phyloP scores from a whole-genome alignment of 1,284 basidiomycete genomes.

The Porphyrellus sp. region DNA sequence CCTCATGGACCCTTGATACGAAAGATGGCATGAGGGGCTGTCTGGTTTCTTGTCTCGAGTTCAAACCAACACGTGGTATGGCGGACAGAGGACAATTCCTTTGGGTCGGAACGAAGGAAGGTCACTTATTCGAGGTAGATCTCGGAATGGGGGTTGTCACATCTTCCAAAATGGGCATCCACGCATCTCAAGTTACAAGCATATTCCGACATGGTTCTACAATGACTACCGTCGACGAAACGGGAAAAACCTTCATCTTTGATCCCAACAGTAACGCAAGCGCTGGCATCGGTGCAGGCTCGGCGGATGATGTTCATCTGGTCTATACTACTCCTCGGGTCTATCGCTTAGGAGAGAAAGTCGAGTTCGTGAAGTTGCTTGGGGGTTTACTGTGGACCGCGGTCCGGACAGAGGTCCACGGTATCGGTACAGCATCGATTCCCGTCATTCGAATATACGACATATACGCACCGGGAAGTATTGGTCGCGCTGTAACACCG shows the following conservation, averaged over 20 bases:
- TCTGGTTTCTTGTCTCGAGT: constrained; percentile 74
- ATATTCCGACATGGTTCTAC: constrained; percentile 67
- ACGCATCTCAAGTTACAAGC: constrained; percentile 63
- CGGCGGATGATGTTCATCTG: constrained; percentile 39
- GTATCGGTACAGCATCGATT: constrained; percentile 44
- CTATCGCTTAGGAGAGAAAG: constrained; percentile 75
- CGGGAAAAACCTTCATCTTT: constrained; percentile 79
- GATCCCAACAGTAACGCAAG: constrained; percentile 37
- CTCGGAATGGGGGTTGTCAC: constrained; percentile 55
- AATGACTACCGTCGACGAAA: constrained; percentile 82
- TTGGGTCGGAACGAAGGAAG: constrained; percentile 90
- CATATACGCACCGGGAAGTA: constrained; percentile 52
- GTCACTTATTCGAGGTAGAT: constrained; percentile 81
- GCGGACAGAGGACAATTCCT: constrained; percentile 48
- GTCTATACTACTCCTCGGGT: constrained; percentile 54
- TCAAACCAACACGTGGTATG: constrained; percentile 49
- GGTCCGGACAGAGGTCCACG: constrained; percentile 47
- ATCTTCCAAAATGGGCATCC: constrained; percentile 57
- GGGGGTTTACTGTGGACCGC: constrained; percentile 81
- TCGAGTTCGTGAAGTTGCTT: constrained; percentile 73
- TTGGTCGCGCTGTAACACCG: constrained; percentile 50
- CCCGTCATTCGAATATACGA: constrained; percentile 82
- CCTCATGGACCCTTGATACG: constrained; percentile 56
- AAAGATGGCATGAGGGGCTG: constrained; percentile 65
- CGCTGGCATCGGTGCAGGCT: constrained; percentile 34